Base-by-base conservation (phyloP, 192 early-diverging fungal genomes). In the Backusella psychrophila region DNA sequence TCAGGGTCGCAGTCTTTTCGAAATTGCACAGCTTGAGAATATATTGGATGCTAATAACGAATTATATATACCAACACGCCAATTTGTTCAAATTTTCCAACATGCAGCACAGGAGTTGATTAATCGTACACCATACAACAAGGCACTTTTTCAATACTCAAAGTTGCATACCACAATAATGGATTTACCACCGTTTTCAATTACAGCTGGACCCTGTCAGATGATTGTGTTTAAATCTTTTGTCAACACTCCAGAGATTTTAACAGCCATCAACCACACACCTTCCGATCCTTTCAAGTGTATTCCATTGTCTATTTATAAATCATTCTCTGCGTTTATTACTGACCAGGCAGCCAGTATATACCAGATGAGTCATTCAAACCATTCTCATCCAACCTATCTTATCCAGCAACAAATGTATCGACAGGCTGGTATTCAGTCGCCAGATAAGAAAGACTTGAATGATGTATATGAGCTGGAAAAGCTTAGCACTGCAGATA, bases 201-300 rank as follows among this genome's bases (percentile, higher is more conserved):
- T 82, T 1, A 73, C 77, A 5, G 21, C 49, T 34, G 70, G 72
- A 38, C 66, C 81, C 52, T 79, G 74, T 44, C 73, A 76, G 34
- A 39, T 82, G 34, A 72, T 82, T 65, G 46, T 82, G 1, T 82
- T 79, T 66, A 77, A 70, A 67, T 66, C 69, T 21, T 70, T 71
- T 42, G 59, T 82, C 3, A 70, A 65, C 21, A 72, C 77, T 1
- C 65, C 74, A 6, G 81, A 74, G 4, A 74, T 65, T 7, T 19
- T 66, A 14, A 33, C 74, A 17, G 70, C 77, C 6, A 70, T 82
- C 38, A 76, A 82, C 21, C 41, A 78, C 2, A 49, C 77, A 15
- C 19, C 52, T 5, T 63, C 69, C 1, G 66, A 78, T 31, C 31
- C 44, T 2, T 38, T 78, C 7, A 71, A 73, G 66, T 82, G 77